Evolutionary conservation across 768 basidiomycete species (phyloP).

Genomic region (Pulveroboletus sp.): DNA sequence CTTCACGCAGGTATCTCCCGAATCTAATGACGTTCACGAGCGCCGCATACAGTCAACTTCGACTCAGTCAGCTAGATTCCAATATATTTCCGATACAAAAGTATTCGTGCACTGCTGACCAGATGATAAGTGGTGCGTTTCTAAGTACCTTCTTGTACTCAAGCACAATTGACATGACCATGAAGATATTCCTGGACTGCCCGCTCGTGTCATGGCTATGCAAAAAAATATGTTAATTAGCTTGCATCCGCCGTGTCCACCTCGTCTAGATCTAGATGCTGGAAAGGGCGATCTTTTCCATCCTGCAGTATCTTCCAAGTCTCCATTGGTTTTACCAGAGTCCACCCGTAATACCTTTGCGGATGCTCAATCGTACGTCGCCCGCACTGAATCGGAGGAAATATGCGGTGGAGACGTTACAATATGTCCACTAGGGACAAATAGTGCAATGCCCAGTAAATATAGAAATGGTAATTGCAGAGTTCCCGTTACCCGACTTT

Average conservation of each 20-base stretch:
- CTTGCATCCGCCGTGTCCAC: constrained; percentile 46
- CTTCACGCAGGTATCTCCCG: constrained; percentile 55
- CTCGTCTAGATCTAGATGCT: constrained; percentile 30
- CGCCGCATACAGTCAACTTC: constrained; percentile 65
- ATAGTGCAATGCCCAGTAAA: constrained; percentile 78
- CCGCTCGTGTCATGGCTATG: constrained; percentile 42
- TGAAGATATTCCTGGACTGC: constrained; percentile 39
- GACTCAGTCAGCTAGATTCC: constrained; percentile 65
- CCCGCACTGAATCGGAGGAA: not conserved
- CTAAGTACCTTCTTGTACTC: not conserved
- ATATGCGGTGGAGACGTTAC: constrained; percentile 56
- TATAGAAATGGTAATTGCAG: constrained; percentile 73
- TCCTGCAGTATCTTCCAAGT: constrained; percentile 14
- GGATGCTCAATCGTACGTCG: constrained; percentile 27
- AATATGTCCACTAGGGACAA: constrained; percentile 81
- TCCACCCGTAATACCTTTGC: constrained; percentile 37
- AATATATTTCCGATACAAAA: constrained; percentile 69
- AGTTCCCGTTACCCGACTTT: not conserved
- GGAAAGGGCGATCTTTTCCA: constrained; percentile 31
- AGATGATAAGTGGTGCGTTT: constrained; percentile 34
- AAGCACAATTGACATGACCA: constrained; percentile 5
- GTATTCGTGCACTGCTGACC: constrained; percentile 40
- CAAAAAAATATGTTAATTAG: constrained; percentile 36
- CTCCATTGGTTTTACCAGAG: constrained; percentile 20
- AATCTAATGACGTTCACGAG: constrained; percentile 74